A percentile compares a stretch with the other conserved stretches of the same genome.
Conservation (phyloP, 352 stramenopile genomes). For the Pythium rhizo-oryzae region DNA sequence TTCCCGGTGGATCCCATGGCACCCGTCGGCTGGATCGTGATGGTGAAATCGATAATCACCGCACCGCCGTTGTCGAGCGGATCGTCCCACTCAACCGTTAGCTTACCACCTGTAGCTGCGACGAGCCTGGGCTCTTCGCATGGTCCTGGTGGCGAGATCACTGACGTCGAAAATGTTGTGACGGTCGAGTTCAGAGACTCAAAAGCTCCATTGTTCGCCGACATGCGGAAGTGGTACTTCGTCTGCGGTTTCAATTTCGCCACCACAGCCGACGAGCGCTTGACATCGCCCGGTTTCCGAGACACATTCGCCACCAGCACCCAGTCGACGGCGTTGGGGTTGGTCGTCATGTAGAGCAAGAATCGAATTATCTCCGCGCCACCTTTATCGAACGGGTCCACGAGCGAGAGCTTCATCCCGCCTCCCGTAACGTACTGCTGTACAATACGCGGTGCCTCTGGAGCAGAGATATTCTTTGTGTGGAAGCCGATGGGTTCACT, state of each 20-base stretch:
- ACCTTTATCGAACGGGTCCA: constrained; percentile 53
- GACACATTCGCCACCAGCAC: constrained; percentile 31
- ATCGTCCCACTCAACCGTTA: constrained; percentile 39
- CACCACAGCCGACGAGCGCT: constrained; percentile 28
- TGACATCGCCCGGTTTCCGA: neutral
- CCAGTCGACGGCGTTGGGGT: constrained; percentile 32
- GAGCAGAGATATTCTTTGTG: constrained; percentile 35
- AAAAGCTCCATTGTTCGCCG: constrained; percentile 49
- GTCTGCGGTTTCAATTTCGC: constrained; percentile 34
- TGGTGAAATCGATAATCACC: constrained; percentile 33
- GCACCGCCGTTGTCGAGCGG: constrained; percentile 50
- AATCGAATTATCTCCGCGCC: constrained; percentile 43
- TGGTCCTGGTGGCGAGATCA: constrained; percentile 50
- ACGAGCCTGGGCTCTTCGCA: constrained; percentile 28
- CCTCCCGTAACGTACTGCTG: constrained; percentile 40
- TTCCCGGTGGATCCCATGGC: neutral
- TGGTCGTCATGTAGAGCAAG: constrained; percentile 43
- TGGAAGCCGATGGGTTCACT: constrained; percentile 29
- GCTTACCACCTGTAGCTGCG: constrained; percentile 26
- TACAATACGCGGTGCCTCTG: constrained; percentile 33
- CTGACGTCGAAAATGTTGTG: constrained; percentile 35
- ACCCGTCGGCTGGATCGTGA: constrained; percentile 20
- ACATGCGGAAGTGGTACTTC: constrained; percentile 42
- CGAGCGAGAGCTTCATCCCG: constrained; percentile 47
- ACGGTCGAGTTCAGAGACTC: constrained; percentile 48